phyloP scores from a whole-genome alignment of 2,329 filamentous ascomycete genomes.

The Talaromyces albobiverticillius region DNA sequence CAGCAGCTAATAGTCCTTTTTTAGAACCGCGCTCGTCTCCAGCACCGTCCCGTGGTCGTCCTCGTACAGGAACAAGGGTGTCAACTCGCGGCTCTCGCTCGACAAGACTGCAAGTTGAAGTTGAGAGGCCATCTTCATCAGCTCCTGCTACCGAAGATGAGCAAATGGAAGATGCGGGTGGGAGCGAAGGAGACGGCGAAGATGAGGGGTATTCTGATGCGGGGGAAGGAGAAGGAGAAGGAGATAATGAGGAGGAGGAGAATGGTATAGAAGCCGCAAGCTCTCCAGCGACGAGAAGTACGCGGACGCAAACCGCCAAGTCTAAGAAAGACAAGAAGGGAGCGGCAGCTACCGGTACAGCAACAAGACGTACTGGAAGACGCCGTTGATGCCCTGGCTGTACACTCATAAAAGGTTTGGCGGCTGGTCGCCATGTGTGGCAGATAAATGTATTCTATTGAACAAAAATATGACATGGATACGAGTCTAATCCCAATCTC shows the following conservation, averaged over 20 bases:
- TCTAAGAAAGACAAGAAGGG: slow-evolving; percentile 29
- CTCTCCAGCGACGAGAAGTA: slow-evolving; percentile 33
- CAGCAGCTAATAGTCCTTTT: slow-evolving; percentile 1
- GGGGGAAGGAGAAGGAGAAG: slow-evolving; percentile 20
- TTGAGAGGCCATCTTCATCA: slow-evolving; percentile 29
- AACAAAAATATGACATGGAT: background rate
- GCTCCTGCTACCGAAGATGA: slow-evolving; percentile 36
- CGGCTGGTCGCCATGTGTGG: background rate
- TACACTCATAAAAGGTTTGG: background rate
- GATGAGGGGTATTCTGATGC: slow-evolving; percentile 35
- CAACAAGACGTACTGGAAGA: slow-evolving; percentile 27
- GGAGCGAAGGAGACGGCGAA: slow-evolving; percentile 35
- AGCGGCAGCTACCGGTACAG: slow-evolving; percentile 1
- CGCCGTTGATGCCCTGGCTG: slow-evolving; percentile 25
- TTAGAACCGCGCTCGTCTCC: slow-evolving; percentile 44
- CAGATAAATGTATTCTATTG: background rate
- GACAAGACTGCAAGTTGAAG: slow-evolving; percentile 38
- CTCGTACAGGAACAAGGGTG: slow-evolving; percentile 31
- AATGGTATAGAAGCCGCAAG: slow-evolving; percentile 35
- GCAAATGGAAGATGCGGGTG: slow-evolving; percentile 36
- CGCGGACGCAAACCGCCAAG: slow-evolving; percentile 34
- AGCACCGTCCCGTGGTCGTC: slow-evolving; percentile 39
- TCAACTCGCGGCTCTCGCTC: slow-evolving; percentile 36
- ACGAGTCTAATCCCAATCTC: background rate
- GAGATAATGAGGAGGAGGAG: slow-evolving; percentile 35